phyloP scores from a whole-genome alignment of 805 yeast genomes.

The Blastobotrys americana region DNA sequence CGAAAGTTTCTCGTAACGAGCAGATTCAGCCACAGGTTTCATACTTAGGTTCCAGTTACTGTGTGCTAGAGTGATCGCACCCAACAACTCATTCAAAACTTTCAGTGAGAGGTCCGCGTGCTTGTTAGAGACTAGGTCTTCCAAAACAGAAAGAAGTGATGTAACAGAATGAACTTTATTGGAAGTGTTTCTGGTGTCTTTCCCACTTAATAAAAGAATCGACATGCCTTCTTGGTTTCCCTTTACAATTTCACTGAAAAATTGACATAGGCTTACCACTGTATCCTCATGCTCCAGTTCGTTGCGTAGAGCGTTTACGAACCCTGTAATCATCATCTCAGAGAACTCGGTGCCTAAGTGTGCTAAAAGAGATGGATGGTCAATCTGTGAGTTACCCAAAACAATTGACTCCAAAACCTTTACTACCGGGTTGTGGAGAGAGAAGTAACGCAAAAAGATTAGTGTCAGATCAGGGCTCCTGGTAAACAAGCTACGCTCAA shows the following conservation, averaged over 20 bases:
- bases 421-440: constrained; percentile 45
- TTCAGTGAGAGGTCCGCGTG: constrained; percentile 9
- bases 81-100: constrained; percentile 51
- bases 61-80: constrained; percentile 65
- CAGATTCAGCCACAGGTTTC: constrained; percentile 33
- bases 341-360: constrained; percentile 67
- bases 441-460: constrained; percentile 45
- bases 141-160: constrained; percentile 25
- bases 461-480: constrained; percentile 51
- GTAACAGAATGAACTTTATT: constrained; percentile 6
- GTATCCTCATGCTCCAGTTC: constrained; percentile 26
- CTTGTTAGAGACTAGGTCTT: constrained; percentile 17
- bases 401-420: constrained; percentile 43
- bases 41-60: constrained; percentile 65
- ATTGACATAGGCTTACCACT: constrained; percentile 21
- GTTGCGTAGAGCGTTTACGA: constrained; percentile 54
- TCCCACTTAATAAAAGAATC: constrained; percentile 30
- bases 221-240: constrained; percentile 35
- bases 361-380: constrained; percentile 71
- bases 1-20: constrained; percentile 1
- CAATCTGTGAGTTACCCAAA: constrained; percentile 27
- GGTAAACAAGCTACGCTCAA: constrained; percentile 56
- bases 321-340: constrained; percentile 47
- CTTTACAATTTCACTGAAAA: constrained; percentile 24
- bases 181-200: constrained; percentile 21